Conservation (phyloP, 305 asterid species). For the Salvia sclarea region DNA sequence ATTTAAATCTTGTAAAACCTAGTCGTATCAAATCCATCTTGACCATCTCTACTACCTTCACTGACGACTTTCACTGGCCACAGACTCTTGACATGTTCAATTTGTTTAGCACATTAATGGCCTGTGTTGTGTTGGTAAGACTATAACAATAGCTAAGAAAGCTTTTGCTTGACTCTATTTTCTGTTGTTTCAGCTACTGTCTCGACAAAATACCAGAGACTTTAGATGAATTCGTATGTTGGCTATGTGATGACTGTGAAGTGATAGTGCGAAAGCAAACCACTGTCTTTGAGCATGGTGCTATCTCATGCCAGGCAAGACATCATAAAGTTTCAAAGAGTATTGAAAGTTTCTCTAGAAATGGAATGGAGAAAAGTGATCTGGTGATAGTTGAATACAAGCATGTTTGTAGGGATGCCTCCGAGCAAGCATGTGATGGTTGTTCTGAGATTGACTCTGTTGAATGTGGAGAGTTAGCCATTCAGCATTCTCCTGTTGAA, state of each 20-base stretch:
- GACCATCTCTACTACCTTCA: too few species aligned
- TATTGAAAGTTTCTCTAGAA: neutral
- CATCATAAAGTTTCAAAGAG: conserved; percentile 31
- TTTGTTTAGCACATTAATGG: conserved; percentile 34
- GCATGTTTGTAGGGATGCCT: conserved; percentile 20
- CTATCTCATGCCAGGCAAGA: conserved; percentile 20
- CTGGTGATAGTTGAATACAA: conserved; percentile 11
- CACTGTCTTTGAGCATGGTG: neutral
- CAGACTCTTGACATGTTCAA: conserved; percentile 24
- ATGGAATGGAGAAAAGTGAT: conserved; percentile 8
- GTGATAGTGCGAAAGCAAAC: conserved; percentile 19
- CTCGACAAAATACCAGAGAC: conserved; percentile 54
- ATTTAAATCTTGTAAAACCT: too few species aligned
- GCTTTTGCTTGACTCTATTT: conserved; percentile 9
- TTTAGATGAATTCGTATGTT: conserved; percentile 56
- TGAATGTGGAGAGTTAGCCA: conserved; percentile 18
- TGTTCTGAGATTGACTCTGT: conserved; percentile 16
- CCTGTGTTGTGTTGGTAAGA: neutral
- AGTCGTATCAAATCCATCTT: too few species aligned
- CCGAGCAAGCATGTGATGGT: neutral
- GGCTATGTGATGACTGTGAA: conserved; percentile 73
- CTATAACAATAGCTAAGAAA: too few species aligned
- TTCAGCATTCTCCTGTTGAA: neutral
- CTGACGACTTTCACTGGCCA: too few species aligned
- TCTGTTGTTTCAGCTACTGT: conserved; percentile 63